A percentile compares a stretch with the other conserved stretches of the same genome.
Conservation (phyloP, 2,329 filamentous ascomycete species). For the Fusarium paranaense region DNA sequence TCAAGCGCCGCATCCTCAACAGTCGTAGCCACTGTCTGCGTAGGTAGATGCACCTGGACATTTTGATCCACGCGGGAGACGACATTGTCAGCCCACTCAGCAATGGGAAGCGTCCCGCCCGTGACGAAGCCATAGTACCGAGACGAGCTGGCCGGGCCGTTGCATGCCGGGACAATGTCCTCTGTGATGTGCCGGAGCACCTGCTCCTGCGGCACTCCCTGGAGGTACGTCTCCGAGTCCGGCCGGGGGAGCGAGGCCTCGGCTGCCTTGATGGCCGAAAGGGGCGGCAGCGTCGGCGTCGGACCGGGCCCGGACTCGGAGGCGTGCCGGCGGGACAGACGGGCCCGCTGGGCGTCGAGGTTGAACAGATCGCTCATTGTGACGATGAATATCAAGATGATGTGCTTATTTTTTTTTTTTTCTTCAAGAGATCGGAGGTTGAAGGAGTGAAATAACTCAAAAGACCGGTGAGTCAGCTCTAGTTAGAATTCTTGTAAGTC, state of each 20-base stretch:
- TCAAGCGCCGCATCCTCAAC: slow-evolving; percentile 79
- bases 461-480: background rate
- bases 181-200: slow-evolving; percentile 56
- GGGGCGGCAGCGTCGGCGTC: slow-evolving; percentile 54
- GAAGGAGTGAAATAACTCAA: background rate
- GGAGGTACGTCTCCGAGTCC: slow-evolving; percentile 47
- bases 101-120: slow-evolving; percentile 82
- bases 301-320: slow-evolving; percentile 17
- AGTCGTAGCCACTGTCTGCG: slow-evolving; percentile 79
- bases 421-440: background rate
- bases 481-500: background rate
- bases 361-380: slow-evolving; percentile 45
- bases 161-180: slow-evolving; percentile 70
- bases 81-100: slow-evolving; percentile 85
- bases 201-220: slow-evolving; percentile 44
- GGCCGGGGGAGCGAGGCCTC: slow-evolving; percentile 54
- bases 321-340: slow-evolving; percentile 38
- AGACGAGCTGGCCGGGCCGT: slow-evolving; percentile 70
- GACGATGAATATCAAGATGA: background rate
- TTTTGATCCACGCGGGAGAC: slow-evolving; percentile 87
- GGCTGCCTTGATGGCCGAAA: slow-evolving; percentile 50
- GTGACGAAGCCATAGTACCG: slow-evolving; percentile 93
- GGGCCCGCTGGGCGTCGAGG: slow-evolving; percentile 37
- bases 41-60: slow-evolving; percentile 82
- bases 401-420: too few relatives aligned